A percentile compares a stretch with the other conserved stretches of the same genome.
Conservation (phyloP, 2,329 filamentous ascomycete genomes). For the Epicoccum sorghinum region DNA sequence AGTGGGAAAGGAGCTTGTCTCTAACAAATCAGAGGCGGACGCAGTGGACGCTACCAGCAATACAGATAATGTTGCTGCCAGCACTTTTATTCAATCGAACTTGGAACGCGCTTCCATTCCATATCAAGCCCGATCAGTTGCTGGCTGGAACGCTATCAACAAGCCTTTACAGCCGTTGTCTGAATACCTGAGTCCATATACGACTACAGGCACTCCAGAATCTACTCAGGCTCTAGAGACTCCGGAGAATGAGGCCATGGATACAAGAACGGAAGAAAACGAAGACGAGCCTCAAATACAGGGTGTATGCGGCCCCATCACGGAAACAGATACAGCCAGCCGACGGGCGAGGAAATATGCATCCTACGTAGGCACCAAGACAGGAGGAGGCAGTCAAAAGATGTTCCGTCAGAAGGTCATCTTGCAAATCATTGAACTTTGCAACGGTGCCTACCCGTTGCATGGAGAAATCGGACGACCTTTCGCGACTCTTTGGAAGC, state of each 20-base stretch:
- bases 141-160: slow-evolving; percentile 29
- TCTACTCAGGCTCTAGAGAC: not conserved
- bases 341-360: slow-evolving; percentile 11
- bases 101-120: not conserved
- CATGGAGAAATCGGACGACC: slow-evolving; percentile 62
- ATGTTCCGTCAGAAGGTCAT: slow-evolving; percentile 53
- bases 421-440: slow-evolving; percentile 60
- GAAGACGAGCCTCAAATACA: slow-evolving; percentile 5
- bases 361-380: slow-evolving; percentile 25
- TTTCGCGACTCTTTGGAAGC: slow-evolving; percentile 61
- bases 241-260: not conserved
- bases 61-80: too few species aligned
- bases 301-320: slow-evolving; percentile 18
- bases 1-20: too few species aligned
- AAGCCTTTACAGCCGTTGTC: not conserved
- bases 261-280: not conserved
- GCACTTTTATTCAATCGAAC: too few species aligned
- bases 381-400: slow-evolving; percentile 21
- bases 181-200: slow-evolving; percentile 30
- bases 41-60: too few species aligned
- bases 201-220: not conserved
- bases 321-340: slow-evolving; percentile 9
- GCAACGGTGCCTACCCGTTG: slow-evolving; percentile 62
- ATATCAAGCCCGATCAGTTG: not conserved
- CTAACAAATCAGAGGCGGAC: too few species aligned